Percentiles rank a stretch among this genome's conserved stretches.
Evolutionary conservation across 208 protist species (phyloP).

Genomic region (Leishmania major): DNA sequence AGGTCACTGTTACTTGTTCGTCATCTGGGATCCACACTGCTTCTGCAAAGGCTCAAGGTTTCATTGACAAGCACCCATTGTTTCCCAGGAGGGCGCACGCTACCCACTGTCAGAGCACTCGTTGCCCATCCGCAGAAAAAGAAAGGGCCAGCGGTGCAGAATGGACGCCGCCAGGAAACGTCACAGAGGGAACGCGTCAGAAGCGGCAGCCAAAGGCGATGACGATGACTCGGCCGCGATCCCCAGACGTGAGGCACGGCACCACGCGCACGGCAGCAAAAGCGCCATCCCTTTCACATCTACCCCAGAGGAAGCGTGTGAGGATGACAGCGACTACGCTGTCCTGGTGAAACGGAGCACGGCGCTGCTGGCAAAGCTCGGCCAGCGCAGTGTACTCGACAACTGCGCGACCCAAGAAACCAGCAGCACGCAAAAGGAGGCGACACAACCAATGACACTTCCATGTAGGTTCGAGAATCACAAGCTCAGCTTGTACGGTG

Average conservation of each 20-base stretch:
- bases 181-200: neutral
- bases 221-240: conserved; percentile 4
- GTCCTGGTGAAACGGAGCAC: conserved; percentile 34
- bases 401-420: neutral
- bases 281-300: neutral
- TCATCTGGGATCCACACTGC: neutral
- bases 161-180: conserved; percentile 5
- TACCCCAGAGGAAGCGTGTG: neutral
- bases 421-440: neutral
- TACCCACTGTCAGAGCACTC: neutral
- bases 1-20: neutral
- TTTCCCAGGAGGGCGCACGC: neutral
- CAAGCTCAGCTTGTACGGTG: neutral
- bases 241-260: neutral
- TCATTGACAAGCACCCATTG: neutral
- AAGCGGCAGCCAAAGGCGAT: neutral
- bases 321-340: conserved; percentile 24
- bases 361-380: conserved; percentile 27
- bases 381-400: neutral
- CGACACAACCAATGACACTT: conserved; percentile 18
- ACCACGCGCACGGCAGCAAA: neutral
- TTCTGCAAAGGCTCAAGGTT: neutral
- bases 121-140: neutral
- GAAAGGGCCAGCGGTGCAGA: neutral
- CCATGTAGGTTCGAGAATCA: conserved; percentile 10